Base-by-base conservation (phyloP, 441 rosid genomes). In the Adansonia grandidieri region DNA sequence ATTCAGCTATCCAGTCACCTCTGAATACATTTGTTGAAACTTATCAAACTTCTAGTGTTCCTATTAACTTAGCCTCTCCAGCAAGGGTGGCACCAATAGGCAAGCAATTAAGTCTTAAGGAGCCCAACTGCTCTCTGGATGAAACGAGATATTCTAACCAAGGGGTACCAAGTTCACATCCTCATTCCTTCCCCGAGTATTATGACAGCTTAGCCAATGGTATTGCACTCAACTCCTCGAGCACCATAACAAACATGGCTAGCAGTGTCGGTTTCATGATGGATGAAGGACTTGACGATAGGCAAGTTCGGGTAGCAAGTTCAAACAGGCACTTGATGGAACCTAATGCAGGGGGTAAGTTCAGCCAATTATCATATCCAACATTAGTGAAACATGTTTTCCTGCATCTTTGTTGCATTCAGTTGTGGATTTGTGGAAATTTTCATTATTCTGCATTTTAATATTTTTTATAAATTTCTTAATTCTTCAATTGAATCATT, bases 311-410 rank as follows among this genome's bases (percentile, higher is more conserved):
- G 32, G 92, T 90, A 85, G 83, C 84, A 62, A 85, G 86, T 76
- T 83, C 90, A 44, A 91, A 93, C 71, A 91, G 93, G 57, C 91
- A 83, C 73, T 74, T 86, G 75, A 77, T 88, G 87, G 94, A 92
- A 79, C 86, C 86, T 78, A 88, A 80, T 77, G 88, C 93, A 79
- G 93, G 91, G 50, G 92, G 99, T 96, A 87, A 83, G 92, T 88
- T 84, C 76, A 10, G 72, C 56, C 78, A 71, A 79, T 79, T 81
- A 32, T 44, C 22, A 17, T 75, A 48, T 64, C 40, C 48, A 47
- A 75, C 20, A 32, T 48, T 65, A 74, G 15, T 73, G 65, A 73
- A 56, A 37, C 32, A 57, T 57, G 7, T 10, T 37, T 54, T 56
- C 53, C 40, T 19, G n/a, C 65, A 40, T 73, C 40, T 73, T 57